phyloP scores from a whole-genome alignment of 2,329 filamentous ascomycete species.

The Clarireedia homoeocarpa region DNA sequence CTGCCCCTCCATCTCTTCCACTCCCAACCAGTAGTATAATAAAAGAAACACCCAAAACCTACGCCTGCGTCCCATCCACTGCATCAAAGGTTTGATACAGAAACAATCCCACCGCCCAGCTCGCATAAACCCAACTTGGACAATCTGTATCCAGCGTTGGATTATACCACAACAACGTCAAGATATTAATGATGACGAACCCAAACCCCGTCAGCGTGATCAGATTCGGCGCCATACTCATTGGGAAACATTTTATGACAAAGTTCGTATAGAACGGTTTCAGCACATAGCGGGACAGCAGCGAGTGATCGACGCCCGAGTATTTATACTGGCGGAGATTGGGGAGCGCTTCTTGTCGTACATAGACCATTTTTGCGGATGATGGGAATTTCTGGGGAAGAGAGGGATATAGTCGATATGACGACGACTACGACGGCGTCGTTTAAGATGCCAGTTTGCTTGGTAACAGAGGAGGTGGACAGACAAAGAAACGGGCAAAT shows the following conservation, averaged over 20 bases:
- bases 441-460: too few species aligned
- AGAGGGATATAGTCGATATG: too few species aligned
- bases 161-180: slow-evolving; percentile 92
- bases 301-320: slow-evolving; percentile 80
- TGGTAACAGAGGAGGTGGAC: too few species aligned
- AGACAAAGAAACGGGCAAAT: neutral
- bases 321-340: slow-evolving; percentile 95
- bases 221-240: slow-evolving; percentile 84
- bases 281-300: slow-evolving; percentile 84
- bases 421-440: too few species aligned
- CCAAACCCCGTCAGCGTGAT: slow-evolving; percentile 88
- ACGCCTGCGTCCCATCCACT: slow-evolving; percentile 90
- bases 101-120: slow-evolving; percentile 84
- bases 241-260: slow-evolving; percentile 89
- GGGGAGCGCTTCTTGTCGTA: slow-evolving; percentile 81
- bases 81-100: slow-evolving; percentile 98
- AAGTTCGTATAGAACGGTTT: slow-evolving; percentile 97
- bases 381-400: neutral
- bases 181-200: slow-evolving; percentile 82
- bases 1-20: neutral
- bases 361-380: slow-evolving; percentile 71
- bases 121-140: slow-evolving; percentile 89
- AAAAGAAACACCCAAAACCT: slow-evolving; percentile 33
- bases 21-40: neutral
- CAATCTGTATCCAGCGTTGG: slow-evolving; percentile 92